These are phyloP conservation scores for Spiraea crenata DNA, from an alignment of 331 rosid species.

Conservation along the genomic window DNA sequence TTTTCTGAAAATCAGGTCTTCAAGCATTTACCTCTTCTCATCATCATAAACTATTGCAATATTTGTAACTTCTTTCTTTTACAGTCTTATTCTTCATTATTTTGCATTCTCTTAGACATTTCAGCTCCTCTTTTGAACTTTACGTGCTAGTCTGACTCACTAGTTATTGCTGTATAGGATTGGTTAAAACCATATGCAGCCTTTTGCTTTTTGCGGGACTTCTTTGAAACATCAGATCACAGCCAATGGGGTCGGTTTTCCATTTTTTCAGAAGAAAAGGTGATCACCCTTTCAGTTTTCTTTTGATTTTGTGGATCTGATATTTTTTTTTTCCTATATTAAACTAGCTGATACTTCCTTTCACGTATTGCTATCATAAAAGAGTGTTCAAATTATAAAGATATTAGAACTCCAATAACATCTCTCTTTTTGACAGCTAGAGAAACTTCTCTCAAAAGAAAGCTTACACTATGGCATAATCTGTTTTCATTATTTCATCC, in stretches of 20 bases:
- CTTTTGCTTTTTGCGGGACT: constrained; percentile 90
- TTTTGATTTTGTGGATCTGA: constrained; percentile 7
- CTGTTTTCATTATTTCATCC: constrained; percentile 88
- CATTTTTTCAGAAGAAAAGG: constrained; percentile 69
- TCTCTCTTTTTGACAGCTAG: constrained; percentile 55
- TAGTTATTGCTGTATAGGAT: constrained; percentile 53
- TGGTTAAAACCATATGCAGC: constrained; percentile 98
- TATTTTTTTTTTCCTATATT: neutral
- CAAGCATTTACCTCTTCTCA: constrained; percentile 7
- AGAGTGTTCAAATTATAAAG: neutral
- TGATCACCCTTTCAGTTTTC: constrained; percentile 26
- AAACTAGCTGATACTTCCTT: neutral
- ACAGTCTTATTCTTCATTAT: constrained; percentile 2
- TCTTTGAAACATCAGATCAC: constrained; percentile 93
- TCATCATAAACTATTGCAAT: constrained; percentile 15
- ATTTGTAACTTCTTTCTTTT: constrained; percentile 14
- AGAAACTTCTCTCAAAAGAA: constrained; percentile 83
- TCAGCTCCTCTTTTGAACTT: constrained; percentile 9
- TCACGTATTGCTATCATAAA: neutral
- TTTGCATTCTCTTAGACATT: constrained; percentile 16
- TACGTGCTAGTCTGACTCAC: constrained; percentile 21
- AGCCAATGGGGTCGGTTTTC: constrained; percentile 94
- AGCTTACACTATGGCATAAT: constrained; percentile 70
- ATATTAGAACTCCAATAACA: neutral
- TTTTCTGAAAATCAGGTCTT: constrained; percentile 81